phyloP scores from a whole-genome alignment of 208 protist genomes.

The Leishmania gerbilli region DNA sequence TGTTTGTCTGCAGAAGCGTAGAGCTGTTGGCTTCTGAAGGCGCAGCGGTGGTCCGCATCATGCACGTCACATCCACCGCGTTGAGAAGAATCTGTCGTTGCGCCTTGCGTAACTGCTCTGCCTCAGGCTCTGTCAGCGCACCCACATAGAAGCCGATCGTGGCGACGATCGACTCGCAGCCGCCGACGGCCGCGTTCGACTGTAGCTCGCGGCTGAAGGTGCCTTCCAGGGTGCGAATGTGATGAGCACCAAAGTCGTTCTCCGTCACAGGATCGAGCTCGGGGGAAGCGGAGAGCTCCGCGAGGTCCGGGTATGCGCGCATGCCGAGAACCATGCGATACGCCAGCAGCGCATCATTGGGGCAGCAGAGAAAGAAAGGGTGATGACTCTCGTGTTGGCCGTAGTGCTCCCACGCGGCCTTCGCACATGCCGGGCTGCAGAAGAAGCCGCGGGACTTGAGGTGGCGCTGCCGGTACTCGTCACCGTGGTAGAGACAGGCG shows the following conservation, averaged over 20 bases:
- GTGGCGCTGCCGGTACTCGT: conserved; percentile 48
- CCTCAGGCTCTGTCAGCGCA: conserved; percentile 51
- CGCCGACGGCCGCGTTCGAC: conserved; percentile 53
- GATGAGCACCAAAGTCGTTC: conserved; percentile 39
- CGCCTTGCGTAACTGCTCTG: conserved; percentile 70
- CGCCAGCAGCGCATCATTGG: conserved; percentile 81
- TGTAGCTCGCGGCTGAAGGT: conserved; percentile 68
- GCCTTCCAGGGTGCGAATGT: conserved; percentile 53
- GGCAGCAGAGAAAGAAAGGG: conserved; percentile 84
- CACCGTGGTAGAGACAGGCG: conserved; percentile 65
- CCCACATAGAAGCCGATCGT: conserved; percentile 64
- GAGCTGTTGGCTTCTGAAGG: conserved; percentile 32
- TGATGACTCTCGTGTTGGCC: conserved; percentile 65
- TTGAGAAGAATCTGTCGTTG: conserved; percentile 76
- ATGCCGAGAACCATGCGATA: conserved; percentile 53
- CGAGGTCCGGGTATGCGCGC: conserved; percentile 32
- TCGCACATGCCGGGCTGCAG: conserved; percentile 71
- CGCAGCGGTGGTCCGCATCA: conserved; percentile 34
- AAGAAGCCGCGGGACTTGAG: conserved; percentile 84
- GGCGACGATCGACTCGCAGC: conserved; percentile 70
- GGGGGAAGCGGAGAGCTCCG: conserved; percentile 29
- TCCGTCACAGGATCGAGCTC: conserved; percentile 38
- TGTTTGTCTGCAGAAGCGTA: conserved; percentile 51
- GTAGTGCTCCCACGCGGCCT: conserved; percentile 69
- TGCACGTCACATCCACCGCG: conserved; percentile 62